Percentiles rank a stretch among this genome's conserved stretches.
Evolutionary conservation across 192 early-diverging fungal species (phyloP).

Genomic region (Backusella mclennaniae): DNA sequence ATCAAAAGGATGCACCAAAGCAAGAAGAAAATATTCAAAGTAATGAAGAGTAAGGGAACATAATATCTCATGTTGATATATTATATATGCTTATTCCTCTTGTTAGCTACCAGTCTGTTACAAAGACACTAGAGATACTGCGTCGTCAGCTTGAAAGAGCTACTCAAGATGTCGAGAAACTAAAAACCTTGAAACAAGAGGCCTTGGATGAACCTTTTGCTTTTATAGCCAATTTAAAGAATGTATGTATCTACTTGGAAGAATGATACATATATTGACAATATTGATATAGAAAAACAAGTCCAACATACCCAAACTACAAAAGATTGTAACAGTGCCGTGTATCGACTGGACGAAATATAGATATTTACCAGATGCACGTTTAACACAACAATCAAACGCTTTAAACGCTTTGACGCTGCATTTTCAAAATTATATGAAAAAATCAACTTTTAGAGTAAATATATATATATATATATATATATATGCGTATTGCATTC

Average conservation of each 20-base stretch:
- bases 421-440: neutral
- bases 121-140: slow-evolving; percentile 25
- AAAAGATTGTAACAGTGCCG: slow-evolving; percentile 31
- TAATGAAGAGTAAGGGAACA: slow-evolving; percentile 3
- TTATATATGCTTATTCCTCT: neutral
- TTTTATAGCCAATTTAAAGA: slow-evolving; percentile 29
- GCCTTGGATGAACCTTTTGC: slow-evolving; percentile 43
- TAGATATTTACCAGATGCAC: slow-evolving; percentile 26
- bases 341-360: slow-evolving; percentile 38
- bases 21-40: slow-evolving; percentile 4
- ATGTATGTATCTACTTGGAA: neutral
- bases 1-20: neutral
- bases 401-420: slow-evolving; percentile 12
- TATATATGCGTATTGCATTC: no score
- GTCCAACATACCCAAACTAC: slow-evolving; percentile 20
- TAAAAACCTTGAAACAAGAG: slow-evolving; percentile 42
- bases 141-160: slow-evolving; percentile 42
- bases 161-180: slow-evolving; percentile 36
- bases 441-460: slow-evolving; percentile 9
- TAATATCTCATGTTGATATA: neutral
- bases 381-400: slow-evolving; percentile 23
- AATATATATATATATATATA: neutral
- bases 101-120: slow-evolving; percentile 31
- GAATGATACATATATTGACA: neutral
- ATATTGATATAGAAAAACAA: neutral